phyloP scores from a whole-genome alignment of 345 rosid genomes.

The Eucalyptus sideroxylon region DNA sequence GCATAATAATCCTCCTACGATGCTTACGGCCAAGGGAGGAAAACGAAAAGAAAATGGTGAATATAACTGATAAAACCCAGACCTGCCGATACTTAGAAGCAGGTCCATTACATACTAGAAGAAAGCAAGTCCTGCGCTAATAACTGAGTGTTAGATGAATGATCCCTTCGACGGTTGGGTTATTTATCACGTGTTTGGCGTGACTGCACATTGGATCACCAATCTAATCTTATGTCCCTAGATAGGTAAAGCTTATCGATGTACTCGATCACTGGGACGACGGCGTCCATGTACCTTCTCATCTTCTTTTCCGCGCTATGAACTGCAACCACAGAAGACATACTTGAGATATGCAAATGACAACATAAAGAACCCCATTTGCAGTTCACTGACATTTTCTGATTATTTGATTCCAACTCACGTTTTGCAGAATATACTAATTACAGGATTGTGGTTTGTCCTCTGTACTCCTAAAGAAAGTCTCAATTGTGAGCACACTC shows the following conservation, averaged over 20 bases:
- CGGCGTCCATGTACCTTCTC: not conserved
- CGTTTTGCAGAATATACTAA: not conserved
- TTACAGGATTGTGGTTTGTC: not conserved
- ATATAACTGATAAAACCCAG: not conserved
- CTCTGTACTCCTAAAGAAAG: not conserved
- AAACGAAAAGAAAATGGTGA: not conserved
- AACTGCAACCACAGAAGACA: not conserved
- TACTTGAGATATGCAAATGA: not conserved
- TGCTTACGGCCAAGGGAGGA: not conserved
- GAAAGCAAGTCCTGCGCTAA: not conserved
- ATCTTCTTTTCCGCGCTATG: conserved; percentile 1
- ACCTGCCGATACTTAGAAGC: not conserved
- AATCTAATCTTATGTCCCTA: conserved; percentile 2
- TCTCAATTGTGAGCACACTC: not conserved
- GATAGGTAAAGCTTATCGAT: not conserved
- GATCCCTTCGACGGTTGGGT: not conserved
- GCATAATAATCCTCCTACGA: not conserved
- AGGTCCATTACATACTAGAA: not conserved
- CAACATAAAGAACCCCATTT: not conserved
- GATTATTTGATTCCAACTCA: not conserved
- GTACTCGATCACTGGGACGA: not conserved
- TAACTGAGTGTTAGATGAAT: not conserved
- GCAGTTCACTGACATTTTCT: not conserved
- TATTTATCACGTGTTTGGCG: not conserved
- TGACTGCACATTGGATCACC: not conserved